Evolutionary conservation across 2,329 filamentous ascomycete species (phyloP), one percentile per base, ranked within the genome.

Genomic region (Xenosphaeropsis pyriputrescens): DNA sequence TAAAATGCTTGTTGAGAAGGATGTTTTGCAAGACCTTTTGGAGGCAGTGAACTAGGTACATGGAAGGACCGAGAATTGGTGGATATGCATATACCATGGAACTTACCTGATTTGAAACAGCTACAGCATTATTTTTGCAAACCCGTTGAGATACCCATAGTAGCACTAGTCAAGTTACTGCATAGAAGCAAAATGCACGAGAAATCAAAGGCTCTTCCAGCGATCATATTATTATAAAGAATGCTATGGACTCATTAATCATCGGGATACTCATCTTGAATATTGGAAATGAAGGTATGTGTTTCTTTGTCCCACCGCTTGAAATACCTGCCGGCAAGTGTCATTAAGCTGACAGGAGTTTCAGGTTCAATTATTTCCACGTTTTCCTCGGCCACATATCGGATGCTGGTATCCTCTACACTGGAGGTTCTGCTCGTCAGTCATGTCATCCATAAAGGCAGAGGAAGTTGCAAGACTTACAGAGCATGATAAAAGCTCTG

Each of bases 401-500:
- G 71, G 37, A 79, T 69, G 37, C 68, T 77, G 37, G 73, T 75
- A 48, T 86, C 79, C 41, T 73, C 69, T 40, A 73, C 73, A 39
- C 76, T 81, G 44, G 32, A 52, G 36, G 51, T 50, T 41, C 55
- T 53, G 39, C 22, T 26, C 22, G 22, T 26, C 22, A 26, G 9
- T 33, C 46, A 16, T 39, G 45, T 50, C 36, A 55, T 40, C 33
- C 34, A 15, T 37, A 31, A 40, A 35, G 37, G 36, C 31, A 35
- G 11, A 6, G 16, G 36, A 29, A 39, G 29, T 26, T 34, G 37
- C 32, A 17, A 34, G 35, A 75, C 85, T 68, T 62, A 94, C 85
- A 95, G 65, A 50, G 84, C 84, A 48, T 86, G 81, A 55, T 94
- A 95, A 49, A 85, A 94, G 26, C 76, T 77, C 57, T 85, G 79